Evolutionary conservation across 2,329 filamentous ascomycete species (phyloP).

Genomic region (Ophiostoma piceae): DNA sequence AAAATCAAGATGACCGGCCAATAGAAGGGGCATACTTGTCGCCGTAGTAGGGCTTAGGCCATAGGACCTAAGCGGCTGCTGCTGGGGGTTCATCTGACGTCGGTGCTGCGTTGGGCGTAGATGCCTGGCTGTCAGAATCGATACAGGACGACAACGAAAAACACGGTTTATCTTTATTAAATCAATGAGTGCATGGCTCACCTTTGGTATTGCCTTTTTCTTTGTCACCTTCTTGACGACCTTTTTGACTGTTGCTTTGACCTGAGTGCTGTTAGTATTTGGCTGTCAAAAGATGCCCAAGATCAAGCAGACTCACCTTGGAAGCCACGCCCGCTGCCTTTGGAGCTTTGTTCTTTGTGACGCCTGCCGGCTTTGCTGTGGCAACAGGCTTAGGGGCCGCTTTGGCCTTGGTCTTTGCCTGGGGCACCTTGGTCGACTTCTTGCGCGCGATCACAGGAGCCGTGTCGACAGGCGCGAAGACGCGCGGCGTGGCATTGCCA

Average conservation of each 20-base stretch:
- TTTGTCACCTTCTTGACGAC: slow-evolving; percentile 1
- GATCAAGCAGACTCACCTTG: background rate
- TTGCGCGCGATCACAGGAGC: slow-evolving; percentile 43
- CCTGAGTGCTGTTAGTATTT: background rate
- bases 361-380: background rate
- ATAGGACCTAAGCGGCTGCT: background rate
- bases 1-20: too few relatives aligned
- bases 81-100: background rate
- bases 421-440: slow-evolving; percentile 29
- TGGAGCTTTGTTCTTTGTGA: background rate
- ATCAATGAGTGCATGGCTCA: background rate
- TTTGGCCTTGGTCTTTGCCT: background rate
- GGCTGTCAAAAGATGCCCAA: background rate
- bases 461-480: slow-evolving; percentile 47
- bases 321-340: background rate
- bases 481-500: slow-evolving; percentile 49
- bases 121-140: slow-evolving; percentile 25
- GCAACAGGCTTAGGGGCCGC: background rate
- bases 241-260: background rate
- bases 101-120: slow-evolving; percentile 28
- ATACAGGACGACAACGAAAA: background rate
- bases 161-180: background rate
- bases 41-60: background rate
- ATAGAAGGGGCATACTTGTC: background rate
- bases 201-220: background rate